A percentile compares a stretch with the other conserved stretches of the same genome.
Conservation (phyloP, 352 stramenopile genomes). For the Phytophthora quininea region DNA sequence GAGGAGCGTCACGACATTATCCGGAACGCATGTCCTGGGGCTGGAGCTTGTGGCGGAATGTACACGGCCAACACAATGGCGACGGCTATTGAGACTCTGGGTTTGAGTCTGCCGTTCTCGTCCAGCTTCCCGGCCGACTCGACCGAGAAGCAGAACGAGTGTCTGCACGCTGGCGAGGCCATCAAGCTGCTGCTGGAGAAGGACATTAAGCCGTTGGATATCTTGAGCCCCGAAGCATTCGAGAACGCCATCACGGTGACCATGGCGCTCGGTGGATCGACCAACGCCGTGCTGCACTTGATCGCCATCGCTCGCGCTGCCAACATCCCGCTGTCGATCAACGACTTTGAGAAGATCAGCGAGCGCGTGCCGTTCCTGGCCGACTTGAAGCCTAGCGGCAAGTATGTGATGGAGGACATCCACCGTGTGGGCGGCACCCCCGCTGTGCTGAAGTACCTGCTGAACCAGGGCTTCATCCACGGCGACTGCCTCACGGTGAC, state of each 20-base stretch:
- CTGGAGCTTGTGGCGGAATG: conserved; percentile 97
- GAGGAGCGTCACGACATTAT: conserved; percentile 94
- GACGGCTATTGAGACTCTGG: conserved; percentile 96
- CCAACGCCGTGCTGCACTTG: conserved; percentile 98
- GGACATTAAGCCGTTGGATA: conserved; percentile 98
- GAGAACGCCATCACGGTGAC: conserved; percentile 99
- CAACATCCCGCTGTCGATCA: conserved; percentile 91
- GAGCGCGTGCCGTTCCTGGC: conserved; percentile 96
- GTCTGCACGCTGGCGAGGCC: conserved; percentile 82
- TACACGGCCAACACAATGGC: conserved; percentile 99
- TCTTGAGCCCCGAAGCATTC: conserved; percentile 96
- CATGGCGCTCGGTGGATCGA: conserved; percentile 98
- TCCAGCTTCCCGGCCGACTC: conserved; percentile 96
- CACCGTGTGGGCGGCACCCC: conserved; percentile 96
- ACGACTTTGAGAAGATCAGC: conserved; percentile 97
- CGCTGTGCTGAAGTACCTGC: conserved; percentile 98
- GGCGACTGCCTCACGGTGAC: conserved; percentile 98
- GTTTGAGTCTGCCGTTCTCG: conserved; percentile 96
- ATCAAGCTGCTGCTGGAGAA: conserved; percentile 93
- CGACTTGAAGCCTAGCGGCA: conserved; percentile 97
- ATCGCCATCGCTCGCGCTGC: conserved; percentile 97
- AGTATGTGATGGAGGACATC: conserved; percentile 99
- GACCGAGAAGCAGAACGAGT: conserved; percentile 95
- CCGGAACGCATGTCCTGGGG: conserved; percentile 94
- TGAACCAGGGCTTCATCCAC: conserved; percentile 96